Evolutionary conservation across 225 moss, liverwort and hornwort genomes (phyloP).

Genomic region (Polytrichum commune): DNA sequence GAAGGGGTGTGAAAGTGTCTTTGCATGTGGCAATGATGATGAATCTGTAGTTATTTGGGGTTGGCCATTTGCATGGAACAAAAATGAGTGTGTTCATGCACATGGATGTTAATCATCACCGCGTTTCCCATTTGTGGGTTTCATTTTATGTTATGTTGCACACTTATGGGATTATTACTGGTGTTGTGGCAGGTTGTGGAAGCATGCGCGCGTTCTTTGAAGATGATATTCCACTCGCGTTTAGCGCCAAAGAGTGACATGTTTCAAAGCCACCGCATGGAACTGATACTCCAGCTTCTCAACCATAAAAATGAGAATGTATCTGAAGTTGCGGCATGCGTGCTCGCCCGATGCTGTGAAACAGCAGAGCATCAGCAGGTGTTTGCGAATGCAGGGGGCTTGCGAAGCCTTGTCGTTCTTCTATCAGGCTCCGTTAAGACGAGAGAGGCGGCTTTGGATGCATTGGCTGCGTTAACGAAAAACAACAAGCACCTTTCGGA

Average conservation of each 20-base stretch:
- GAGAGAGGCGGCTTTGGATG: slow-evolving; percentile 88
- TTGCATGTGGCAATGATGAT: no score
- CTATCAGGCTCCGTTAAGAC: slow-evolving; percentile 75
- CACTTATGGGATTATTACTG: neutral
- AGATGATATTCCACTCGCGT: slow-evolving; percentile 97
- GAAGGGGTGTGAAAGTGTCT: no score
- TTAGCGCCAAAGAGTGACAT: slow-evolving; percentile 97
- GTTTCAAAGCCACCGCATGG: slow-evolving; percentile 88
- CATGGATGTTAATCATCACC: no score
- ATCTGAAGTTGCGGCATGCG: slow-evolving; percentile 90
- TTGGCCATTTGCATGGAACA: no score
- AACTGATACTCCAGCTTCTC: slow-evolving; percentile 79
- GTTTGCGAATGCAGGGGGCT: slow-evolving; percentile 76
- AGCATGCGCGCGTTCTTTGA: slow-evolving; percentile 91
- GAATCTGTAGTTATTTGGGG: no score
- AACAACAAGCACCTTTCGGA: slow-evolving; percentile 76
- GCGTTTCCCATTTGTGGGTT: no score
- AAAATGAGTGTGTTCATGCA: no score
- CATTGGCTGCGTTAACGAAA: slow-evolving; percentile 75
- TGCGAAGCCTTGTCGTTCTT: slow-evolving; percentile 76
- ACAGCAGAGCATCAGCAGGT: slow-evolving; percentile 84
- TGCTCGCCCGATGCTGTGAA: slow-evolving; percentile 94
- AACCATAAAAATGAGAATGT: slow-evolving; percentile 89
- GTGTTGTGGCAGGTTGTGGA: slow-evolving; percentile 70
- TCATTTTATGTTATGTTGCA: no score